phyloP scores from a whole-genome alignment of 2,329 filamentous ascomycete genomes.

The Lachnellula arida region DNA sequence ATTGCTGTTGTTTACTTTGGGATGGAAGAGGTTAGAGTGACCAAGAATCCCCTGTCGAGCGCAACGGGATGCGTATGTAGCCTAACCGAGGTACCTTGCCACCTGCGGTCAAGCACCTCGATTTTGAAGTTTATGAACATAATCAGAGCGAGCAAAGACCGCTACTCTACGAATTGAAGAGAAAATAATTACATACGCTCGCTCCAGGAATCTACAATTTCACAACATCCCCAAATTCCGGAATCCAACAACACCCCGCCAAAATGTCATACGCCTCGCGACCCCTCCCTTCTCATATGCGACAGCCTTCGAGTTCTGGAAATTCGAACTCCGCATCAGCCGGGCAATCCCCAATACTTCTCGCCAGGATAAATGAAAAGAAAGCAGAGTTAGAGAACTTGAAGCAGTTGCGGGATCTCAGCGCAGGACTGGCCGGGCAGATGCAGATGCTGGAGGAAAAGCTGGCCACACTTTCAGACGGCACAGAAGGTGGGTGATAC shows the following conservation, averaged over 20 bases:
- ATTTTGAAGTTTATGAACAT: too few relatives aligned
- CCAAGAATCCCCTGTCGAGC: neutral
- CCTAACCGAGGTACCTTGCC: neutral
- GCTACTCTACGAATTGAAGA: too few relatives aligned
- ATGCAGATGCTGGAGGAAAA: slow-evolving; percentile 79
- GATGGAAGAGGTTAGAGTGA: neutral
- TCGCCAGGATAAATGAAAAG: slow-evolving; percentile 79
- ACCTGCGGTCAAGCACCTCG: too few relatives aligned
- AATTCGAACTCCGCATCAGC: slow-evolving; percentile 39
- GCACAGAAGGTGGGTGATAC: slow-evolving; percentile 61
- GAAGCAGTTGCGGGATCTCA: slow-evolving; percentile 72
- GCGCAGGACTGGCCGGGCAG: slow-evolving; percentile 70
- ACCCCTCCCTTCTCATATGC: slow-evolving; percentile 61
- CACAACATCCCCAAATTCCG: neutral
- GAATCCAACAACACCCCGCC: neutral
- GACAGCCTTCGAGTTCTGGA: slow-evolving; percentile 53
- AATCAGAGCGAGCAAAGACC: too few relatives aligned
- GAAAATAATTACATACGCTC: too few relatives aligned
- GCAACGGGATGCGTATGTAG: neutral
- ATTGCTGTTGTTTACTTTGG: neutral
- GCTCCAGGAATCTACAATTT: neutral
- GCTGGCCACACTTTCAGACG: slow-evolving; percentile 70
- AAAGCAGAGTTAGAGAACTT: slow-evolving; percentile 76
- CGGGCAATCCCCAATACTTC: slow-evolving; percentile 64
- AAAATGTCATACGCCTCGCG: slow-evolving; percentile 54